Percentiles rank a stretch among this genome's conserved stretches.
Conservation (phyloP, 495 filamentous ascomycete genomes). For the Thozetella sp. region DNA sequence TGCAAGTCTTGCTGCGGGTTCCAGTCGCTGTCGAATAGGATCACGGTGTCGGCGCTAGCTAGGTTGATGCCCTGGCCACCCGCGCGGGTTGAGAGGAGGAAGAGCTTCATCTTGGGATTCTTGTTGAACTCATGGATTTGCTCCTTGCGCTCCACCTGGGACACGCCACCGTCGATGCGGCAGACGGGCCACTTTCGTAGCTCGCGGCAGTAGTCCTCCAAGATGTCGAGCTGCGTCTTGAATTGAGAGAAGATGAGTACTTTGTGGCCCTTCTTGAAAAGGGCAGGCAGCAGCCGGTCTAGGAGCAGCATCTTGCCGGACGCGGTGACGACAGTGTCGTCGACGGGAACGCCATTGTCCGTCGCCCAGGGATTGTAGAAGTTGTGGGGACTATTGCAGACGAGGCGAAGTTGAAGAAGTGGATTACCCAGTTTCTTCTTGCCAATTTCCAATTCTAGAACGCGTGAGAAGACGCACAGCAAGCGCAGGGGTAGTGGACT, state of each 20-base stretch:
- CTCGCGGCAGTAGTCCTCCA: conserved; percentile 78
- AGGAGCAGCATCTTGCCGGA: conserved; percentile 96
- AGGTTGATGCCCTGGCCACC: conserved; percentile 97
- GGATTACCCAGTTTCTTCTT: conserved; percentile 95
- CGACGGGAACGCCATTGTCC: conserved; percentile 52
- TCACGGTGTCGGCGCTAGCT: conserved; percentile 94
- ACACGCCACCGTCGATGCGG: conserved; percentile 89
- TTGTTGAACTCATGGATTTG: conserved; percentile 89
- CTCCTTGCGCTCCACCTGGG: conserved; percentile 74
- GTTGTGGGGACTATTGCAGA: conserved; percentile 92
- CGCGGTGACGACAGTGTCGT: conserved; percentile 79
- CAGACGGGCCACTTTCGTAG: conserved; percentile 79
- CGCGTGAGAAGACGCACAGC: conserved; percentile 11
- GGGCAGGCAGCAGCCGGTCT: conserved; percentile 77
- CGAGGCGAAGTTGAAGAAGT: conserved; percentile 87
- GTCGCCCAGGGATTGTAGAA: conserved; percentile 90
- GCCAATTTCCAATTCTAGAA: conserved; percentile 73
- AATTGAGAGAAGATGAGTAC: conserved; percentile 97
- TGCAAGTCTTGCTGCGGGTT: conserved; percentile 98
- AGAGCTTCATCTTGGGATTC: conserved; percentile 69
- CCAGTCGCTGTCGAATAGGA: conserved; percentile 96
- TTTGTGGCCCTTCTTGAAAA: conserved; percentile 81
- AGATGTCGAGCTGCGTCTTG: conserved; percentile 87
- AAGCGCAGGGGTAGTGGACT: conserved; percentile 20
- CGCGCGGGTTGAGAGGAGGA: conserved; percentile 86